A percentile compares a stretch with the other conserved stretches of the same genome.
phyloP scores from a whole-genome alignment of 345 rosid genomes.

The Syzygium jambos region DNA sequence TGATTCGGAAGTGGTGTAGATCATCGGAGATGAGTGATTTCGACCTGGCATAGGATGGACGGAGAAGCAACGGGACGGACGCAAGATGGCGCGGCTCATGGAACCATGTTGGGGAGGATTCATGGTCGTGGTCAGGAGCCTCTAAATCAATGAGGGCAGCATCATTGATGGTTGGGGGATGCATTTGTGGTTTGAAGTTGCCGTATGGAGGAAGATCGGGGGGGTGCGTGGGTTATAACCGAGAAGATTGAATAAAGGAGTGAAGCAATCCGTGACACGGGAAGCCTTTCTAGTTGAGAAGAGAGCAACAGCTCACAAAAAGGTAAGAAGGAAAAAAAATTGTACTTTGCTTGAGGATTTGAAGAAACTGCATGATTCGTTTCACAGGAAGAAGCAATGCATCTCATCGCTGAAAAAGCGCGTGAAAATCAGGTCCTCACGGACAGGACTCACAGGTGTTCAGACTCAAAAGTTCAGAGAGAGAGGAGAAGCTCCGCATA shows the following conservation, averaged over 20 bases:
- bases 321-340: neutral
- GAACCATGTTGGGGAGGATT: neutral
- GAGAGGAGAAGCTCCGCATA: neutral
- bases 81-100: neutral
- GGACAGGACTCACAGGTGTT: neutral
- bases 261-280: slow-evolving; percentile 1
- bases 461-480: neutral
- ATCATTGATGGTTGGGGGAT: neutral
- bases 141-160: neutral
- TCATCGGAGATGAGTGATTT: slow-evolving; percentile 34
- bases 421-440: neutral
- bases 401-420: neutral
- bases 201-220: neutral
- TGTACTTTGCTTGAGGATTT: slow-evolving; percentile 3
- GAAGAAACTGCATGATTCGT: neutral
- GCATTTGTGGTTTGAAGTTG: neutral
- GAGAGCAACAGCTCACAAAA: neutral
- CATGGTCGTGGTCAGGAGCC: neutral
- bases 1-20: slow-evolving; percentile 35
- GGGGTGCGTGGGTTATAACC: neutral
- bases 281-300: slow-evolving; percentile 1
- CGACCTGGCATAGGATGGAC: slow-evolving; percentile 18
- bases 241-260: neutral
- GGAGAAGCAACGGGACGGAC: slow-evolving; percentile 2
- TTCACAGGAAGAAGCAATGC: neutral